Evolutionary conservation across 1,284 basidiomycete genomes (phyloP).

Genomic region (Schizophyllum amplum): DNA sequence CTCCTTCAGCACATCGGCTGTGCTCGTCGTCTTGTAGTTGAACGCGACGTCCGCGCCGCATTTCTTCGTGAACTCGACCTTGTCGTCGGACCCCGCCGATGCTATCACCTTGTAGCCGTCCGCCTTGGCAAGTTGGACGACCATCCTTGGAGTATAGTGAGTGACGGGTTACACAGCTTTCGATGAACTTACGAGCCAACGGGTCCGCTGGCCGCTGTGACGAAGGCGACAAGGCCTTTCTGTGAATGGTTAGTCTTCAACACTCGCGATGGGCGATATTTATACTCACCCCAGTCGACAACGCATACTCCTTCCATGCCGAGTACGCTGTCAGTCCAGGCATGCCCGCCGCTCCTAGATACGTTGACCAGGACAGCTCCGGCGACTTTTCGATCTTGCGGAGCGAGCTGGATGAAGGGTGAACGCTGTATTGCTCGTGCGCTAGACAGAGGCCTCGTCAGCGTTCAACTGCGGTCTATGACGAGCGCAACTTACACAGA

Average conservation of each 20-base stretch:
- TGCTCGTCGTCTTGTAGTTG: constrained; percentile 38
- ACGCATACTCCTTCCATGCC: constrained; percentile 30
- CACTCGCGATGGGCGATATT: not conserved
- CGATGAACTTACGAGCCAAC: not conserved
- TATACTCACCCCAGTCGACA: not conserved
- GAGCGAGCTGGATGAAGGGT: not conserved
- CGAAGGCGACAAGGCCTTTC: constrained; percentile 48
- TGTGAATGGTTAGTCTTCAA: not conserved
- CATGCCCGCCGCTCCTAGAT: constrained; percentile 23
- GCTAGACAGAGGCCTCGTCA: constrained; percentile 1
- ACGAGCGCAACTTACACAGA: constrained; percentile 13
- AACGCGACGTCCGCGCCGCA: constrained; percentile 53
- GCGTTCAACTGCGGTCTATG: no score
- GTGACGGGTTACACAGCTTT: no score
- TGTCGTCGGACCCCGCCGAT: constrained; percentile 65
- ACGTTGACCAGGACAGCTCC: constrained; percentile 3
- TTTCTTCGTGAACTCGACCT: constrained; percentile 54
- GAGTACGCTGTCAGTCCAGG: constrained; percentile 33
- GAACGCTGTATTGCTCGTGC: constrained; percentile 7
- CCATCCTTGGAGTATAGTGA: constrained; percentile 20
- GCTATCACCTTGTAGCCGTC: constrained; percentile 64
- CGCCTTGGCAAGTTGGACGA: constrained; percentile 56
- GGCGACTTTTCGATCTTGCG: constrained; percentile 4
- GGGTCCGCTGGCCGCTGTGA: constrained; percentile 48
- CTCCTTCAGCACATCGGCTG: constrained; percentile 43